Evolutionary conservation across 768 basidiomycete genomes (phyloP).

Genomic region (Rhodocollybia butyracea): DNA sequence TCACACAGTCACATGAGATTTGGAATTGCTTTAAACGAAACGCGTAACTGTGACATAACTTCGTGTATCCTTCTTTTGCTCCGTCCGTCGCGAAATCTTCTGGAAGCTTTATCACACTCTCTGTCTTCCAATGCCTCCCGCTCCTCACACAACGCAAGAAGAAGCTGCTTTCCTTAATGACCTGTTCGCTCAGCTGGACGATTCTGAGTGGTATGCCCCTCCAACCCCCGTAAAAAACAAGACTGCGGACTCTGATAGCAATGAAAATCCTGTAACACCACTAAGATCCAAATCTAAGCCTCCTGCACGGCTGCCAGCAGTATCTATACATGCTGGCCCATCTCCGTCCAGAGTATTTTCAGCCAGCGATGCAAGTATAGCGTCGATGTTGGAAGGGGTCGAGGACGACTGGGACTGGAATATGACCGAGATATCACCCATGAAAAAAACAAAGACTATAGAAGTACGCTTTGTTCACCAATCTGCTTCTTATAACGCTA

Average conservation of each 20-base stretch:
- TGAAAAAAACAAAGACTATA: constrained; percentile 30
- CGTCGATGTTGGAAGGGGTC: constrained; percentile 55
- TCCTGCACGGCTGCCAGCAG: constrained; percentile 7
- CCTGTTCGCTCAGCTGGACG: constrained; percentile 52
- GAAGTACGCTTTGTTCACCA: constrained; percentile 7
- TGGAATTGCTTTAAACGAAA: too few species aligned
- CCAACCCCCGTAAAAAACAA: constrained; percentile 31
- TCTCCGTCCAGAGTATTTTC: constrained; percentile 22
- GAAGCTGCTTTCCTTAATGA: constrained; percentile 59
- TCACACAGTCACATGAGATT: too few species aligned
- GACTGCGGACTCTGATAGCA: constrained; percentile 10
- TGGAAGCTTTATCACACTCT: not conserved
- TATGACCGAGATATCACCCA: constrained; percentile 49
- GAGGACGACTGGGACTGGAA: constrained; percentile 76
- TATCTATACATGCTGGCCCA: constrained; percentile 8
- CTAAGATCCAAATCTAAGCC: not conserved
- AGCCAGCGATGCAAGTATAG: constrained; percentile 39
- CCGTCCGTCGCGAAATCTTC: not conserved
- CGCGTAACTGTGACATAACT: too few species aligned
- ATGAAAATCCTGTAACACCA: constrained; percentile 16
- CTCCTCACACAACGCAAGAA: constrained; percentile 33
- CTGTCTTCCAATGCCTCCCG: constrained; percentile 28
- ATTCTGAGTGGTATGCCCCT: constrained; percentile 40
- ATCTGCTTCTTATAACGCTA: not conserved
- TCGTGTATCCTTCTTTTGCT: not conserved